phyloP scores from a whole-genome alignment of 257 asterid species.

The Buddleja alternifolia region DNA sequence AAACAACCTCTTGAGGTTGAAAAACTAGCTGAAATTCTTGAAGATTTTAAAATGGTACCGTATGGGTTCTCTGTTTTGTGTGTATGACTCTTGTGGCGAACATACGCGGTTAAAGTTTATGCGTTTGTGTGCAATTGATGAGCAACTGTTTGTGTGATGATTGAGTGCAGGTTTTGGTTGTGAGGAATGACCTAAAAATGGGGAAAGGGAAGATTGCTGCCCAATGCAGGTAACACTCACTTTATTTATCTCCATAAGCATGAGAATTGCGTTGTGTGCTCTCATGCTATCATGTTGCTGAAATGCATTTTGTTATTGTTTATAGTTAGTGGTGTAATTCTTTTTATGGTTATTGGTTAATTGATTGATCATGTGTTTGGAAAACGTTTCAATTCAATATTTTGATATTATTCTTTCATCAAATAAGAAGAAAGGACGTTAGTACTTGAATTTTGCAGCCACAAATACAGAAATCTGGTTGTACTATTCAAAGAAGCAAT shows the following conservation, averaged over 20 bases:
- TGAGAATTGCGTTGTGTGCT: neutral
- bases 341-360: neutral
- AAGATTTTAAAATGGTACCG: conserved; percentile 89
- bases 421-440: neutral
- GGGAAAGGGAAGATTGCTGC: conserved; percentile 99
- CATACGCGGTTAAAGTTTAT: neutral
- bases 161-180: conserved; percentile 84
- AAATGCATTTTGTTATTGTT: conserved; percentile 11
- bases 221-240: conserved; percentile 81
- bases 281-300: neutral
- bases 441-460: too few species aligned
- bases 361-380: neutral
- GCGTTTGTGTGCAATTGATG: conserved; percentile 19
- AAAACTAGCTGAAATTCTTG: conserved; percentile 80
- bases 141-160: conserved; percentile 23
- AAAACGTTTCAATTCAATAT: neutral
- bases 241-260: neutral
- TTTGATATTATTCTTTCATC: neutral
- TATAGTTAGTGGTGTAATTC: neutral
- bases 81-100: conserved; percentile 11
- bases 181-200: conserved; percentile 96
- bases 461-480: too few species aligned
- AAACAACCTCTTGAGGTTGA: conserved; percentile 72
- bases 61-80: conserved; percentile 1
- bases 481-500: too few species aligned